These are phyloP conservation scores for Vanrija pseudolonga DNA, from an alignment of 1,284 basidiomycete species.

Conservation along the genomic window DNA sequence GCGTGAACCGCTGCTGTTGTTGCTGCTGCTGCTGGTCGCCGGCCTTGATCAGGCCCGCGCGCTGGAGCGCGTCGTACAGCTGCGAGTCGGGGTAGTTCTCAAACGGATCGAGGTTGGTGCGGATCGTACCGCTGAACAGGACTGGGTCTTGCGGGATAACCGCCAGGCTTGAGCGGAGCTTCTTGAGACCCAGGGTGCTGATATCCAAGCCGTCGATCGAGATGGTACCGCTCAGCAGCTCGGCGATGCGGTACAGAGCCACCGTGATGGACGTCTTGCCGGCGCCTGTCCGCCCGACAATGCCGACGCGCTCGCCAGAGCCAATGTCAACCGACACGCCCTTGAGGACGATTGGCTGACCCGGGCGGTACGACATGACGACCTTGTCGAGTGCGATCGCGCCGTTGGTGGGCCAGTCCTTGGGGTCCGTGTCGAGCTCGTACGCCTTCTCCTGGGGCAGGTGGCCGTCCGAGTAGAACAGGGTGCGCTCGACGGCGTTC, in stretches of 20 bases:
- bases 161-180: slow-evolving; percentile 43
- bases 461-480: slow-evolving; percentile 58
- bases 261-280: slow-evolving; percentile 53
- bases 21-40: not conserved
- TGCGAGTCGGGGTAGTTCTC: slow-evolving; percentile 64
- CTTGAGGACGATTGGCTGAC: slow-evolving; percentile 52
- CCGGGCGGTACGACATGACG: slow-evolving; percentile 50
- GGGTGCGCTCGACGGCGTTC: slow-evolving; percentile 67
- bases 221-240: slow-evolving; percentile 46
- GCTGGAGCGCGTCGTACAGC: slow-evolving; percentile 72
- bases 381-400: slow-evolving; percentile 39
- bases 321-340: slow-evolving; percentile 36
- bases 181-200: slow-evolving; percentile 50
- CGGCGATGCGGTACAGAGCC: slow-evolving; percentile 48
- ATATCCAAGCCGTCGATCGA: slow-evolving; percentile 53
- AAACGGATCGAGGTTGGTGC: slow-evolving; percentile 67
- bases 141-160: slow-evolving; percentile 60
- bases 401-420: slow-evolving; percentile 45
- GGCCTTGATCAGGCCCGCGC: slow-evolving; percentile 61
- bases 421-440: slow-evolving; percentile 54
- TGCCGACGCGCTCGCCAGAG: not conserved
- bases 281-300: slow-evolving; percentile 49
- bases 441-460: slow-evolving; percentile 62
- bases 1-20: not conserved
- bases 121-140: slow-evolving; percentile 56